Percentiles rank a stretch among this genome's conserved stretches.
These are phyloP conservation scores for Naumovozyma dairenensis DNA, from an alignment of 805 yeast species.

Conservation along the genomic window DNA sequence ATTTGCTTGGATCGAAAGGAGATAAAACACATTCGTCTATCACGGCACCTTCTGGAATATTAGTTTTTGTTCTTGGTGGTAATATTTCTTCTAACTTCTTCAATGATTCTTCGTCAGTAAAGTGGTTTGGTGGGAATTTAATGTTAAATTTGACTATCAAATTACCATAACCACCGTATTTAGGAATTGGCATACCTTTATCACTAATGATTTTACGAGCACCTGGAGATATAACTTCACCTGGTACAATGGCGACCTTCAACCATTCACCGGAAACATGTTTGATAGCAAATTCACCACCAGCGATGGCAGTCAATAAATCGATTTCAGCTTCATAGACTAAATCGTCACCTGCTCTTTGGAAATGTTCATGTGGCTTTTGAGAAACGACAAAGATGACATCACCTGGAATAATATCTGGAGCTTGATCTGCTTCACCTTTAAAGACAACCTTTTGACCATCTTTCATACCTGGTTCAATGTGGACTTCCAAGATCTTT, in stretches of 20 bases:
- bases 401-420: slow-evolving; percentile 92
- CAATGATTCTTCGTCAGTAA: slow-evolving; percentile 66
- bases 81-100: slow-evolving; percentile 62
- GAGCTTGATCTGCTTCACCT: slow-evolving; percentile 97
- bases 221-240: slow-evolving; percentile 88
- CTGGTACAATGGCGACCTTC: slow-evolving; percentile 74
- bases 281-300: slow-evolving; percentile 82
- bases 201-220: slow-evolving; percentile 69
- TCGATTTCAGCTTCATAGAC: slow-evolving; percentile 80
- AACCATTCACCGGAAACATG: slow-evolving; percentile 89
- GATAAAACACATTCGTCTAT: slow-evolving; percentile 73
- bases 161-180: slow-evolving; percentile 83
- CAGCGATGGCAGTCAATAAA: slow-evolving; percentile 88
- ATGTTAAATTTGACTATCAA: slow-evolving; percentile 76
- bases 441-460: slow-evolving; percentile 84
- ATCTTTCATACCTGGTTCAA: slow-evolving; percentile 94
- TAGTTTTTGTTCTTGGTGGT: slow-evolving; percentile 59
- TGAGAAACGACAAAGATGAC: slow-evolving; percentile 87
- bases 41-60: slow-evolving; percentile 60
- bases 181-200: slow-evolving; percentile 95
- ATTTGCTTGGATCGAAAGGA: slow-evolving; percentile 55
- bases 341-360: slow-evolving; percentile 84
- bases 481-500: slow-evolving; percentile 86
- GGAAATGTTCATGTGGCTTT: slow-evolving; percentile 73
- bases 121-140: slow-evolving; percentile 74